Percentiles rank a stretch among this genome's conserved stretches.
phyloP scores from a whole-genome alignment of 1,284 basidiomycete genomes.

The Microbotryomycetes sp. region DNA sequence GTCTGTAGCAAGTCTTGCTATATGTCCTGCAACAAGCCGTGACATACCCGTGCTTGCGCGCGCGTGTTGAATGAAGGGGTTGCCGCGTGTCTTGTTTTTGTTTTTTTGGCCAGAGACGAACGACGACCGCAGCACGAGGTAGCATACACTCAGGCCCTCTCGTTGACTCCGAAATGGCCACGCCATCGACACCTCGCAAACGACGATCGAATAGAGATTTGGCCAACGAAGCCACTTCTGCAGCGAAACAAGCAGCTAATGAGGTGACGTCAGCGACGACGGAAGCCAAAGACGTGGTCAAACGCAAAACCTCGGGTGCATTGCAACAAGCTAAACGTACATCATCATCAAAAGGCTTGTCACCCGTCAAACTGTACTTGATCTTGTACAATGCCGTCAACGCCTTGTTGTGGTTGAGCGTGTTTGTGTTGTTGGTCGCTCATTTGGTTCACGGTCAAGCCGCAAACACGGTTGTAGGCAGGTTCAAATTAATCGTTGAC shows the following conservation, averaged over 20 bases:
- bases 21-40: neutral
- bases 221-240: too few relatives aligned
- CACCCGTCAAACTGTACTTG: constrained; percentile 51
- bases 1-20: neutral
- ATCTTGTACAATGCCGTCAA: constrained; percentile 58
- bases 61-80: neutral
- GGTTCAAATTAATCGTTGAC: constrained; percentile 55
- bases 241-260: neutral
- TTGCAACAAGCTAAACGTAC: neutral
- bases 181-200: neutral
- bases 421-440: neutral
- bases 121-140: too few relatives aligned
- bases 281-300: neutral
- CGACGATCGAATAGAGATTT: neutral
- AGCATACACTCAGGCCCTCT: neutral
- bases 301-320: neutral
- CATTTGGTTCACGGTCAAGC: constrained; percentile 41
- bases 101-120: neutral
- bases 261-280: neutral
- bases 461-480: constrained; percentile 65
- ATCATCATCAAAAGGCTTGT: neutral
- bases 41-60: neutral
- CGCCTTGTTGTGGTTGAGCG: neutral
- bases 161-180: neutral
- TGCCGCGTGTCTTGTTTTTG: neutral